Evolutionary conservation across 805 yeast genomes (phyloP).

Genomic region (Starmerella bacillaris): DNA sequence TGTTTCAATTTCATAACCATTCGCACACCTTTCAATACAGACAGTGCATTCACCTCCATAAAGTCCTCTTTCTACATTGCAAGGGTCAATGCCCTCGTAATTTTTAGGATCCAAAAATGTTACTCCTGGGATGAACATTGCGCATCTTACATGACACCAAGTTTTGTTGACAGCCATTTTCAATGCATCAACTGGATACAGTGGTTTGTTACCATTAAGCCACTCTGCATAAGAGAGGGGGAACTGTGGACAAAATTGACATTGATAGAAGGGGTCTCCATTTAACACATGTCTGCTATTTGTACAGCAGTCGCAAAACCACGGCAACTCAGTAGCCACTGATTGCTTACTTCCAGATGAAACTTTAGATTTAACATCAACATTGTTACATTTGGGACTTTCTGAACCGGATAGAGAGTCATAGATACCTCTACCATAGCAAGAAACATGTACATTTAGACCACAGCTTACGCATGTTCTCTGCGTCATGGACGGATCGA

Average conservation of each 20-base stretch:
- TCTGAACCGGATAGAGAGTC: too few species aligned
- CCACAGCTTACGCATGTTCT: conserved; percentile 10
- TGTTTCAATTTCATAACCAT: neutral
- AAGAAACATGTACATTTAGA: conserved; percentile 12
- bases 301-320: conserved; percentile 43
- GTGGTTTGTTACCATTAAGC: conserved; percentile 6
- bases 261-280: conserved; percentile 23
- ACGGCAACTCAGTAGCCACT: too few species aligned
- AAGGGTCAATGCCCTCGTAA: conserved; percentile 2
- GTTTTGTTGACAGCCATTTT: conserved; percentile 11
- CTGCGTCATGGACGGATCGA: conserved; percentile 11
- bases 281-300: conserved; percentile 38
- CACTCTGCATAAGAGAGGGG: conserved; percentile 11
- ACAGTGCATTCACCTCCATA: conserved; percentile 4
- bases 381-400: too few species aligned
- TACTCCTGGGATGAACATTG: conserved; percentile 7
- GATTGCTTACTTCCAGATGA: too few species aligned
- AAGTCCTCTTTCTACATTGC: neutral
- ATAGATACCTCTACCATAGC: conserved; percentile 10
- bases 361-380: too few species aligned
- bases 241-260: conserved; percentile 11
- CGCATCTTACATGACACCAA: conserved; percentile 17
- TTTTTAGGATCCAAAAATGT: conserved; percentile 6
- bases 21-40: conserved; percentile 2
- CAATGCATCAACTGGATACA: conserved; percentile 10